phyloP scores from a whole-genome alignment of 2,329 filamentous ascomycete genomes.

The Teratosphaeria pseudoeucalypti region DNA sequence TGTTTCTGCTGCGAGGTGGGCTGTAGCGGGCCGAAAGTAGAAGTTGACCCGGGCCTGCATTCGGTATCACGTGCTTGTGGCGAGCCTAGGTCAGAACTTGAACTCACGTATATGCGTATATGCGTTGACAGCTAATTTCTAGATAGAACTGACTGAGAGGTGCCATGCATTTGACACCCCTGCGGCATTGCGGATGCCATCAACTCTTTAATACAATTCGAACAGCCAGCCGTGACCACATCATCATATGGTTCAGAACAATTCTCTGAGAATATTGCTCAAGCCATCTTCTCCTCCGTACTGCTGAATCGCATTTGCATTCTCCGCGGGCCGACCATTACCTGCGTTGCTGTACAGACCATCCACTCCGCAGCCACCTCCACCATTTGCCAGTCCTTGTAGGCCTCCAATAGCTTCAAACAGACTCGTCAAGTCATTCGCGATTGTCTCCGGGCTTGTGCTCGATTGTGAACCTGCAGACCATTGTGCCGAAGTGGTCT shows the following conservation, averaged over 20 bases:
- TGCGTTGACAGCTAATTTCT: too few species aligned
- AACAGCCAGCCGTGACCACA: background rate
- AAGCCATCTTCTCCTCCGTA: conserved; percentile 50
- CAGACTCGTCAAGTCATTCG: conserved; percentile 52
- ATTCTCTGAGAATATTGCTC: conserved; percentile 47
- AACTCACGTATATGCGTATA: too few species aligned
- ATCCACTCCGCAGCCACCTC: conserved; percentile 15
- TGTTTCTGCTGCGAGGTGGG: background rate
- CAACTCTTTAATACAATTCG: too few species aligned
- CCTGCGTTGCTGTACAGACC: conserved; percentile 5
- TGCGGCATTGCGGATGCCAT: too few species aligned
- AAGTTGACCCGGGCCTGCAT: background rate
- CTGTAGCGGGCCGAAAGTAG: background rate
- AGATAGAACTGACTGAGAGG: too few species aligned
- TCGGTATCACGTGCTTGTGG: background rate
- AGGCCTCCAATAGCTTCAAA: conserved; percentile 54
- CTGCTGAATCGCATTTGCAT: conserved; percentile 10
- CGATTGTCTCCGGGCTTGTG: conserved; percentile 49
- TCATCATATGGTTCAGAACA: conserved; percentile 37
- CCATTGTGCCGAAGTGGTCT: conserved; percentile 13
- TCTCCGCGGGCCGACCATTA: background rate
- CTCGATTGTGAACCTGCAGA: conserved; percentile 26
- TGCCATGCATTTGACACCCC: too few species aligned
- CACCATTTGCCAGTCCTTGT: conserved; percentile 9
- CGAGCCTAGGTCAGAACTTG: too few species aligned